Conservation (phyloP, 1,284 basidiomycete genomes). For the Boletus semigastroideus region DNA sequence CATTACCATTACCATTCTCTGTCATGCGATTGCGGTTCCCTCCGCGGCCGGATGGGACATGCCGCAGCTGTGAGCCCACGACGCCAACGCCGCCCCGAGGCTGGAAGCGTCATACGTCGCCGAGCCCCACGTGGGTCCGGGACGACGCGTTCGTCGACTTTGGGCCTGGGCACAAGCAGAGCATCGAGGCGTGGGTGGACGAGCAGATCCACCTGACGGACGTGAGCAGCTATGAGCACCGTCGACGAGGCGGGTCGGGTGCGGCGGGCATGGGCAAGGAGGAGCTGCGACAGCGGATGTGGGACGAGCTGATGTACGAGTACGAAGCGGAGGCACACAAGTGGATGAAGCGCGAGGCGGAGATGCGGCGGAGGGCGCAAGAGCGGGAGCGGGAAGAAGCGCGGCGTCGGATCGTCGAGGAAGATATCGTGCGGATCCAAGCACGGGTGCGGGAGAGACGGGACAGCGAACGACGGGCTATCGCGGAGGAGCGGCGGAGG, state of each 20-base stretch:
- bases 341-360: slow-evolving; percentile 52
- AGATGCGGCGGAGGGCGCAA: slow-evolving; percentile 41
- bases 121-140: slow-evolving; percentile 54
- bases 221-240: slow-evolving; percentile 27
- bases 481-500: slow-evolving; percentile 40
- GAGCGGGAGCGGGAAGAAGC: slow-evolving; percentile 42
- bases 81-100: slow-evolving; percentile 23
- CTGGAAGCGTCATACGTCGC: slow-evolving; percentile 42
- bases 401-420: slow-evolving; percentile 43
- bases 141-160: slow-evolving; percentile 39
- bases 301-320: slow-evolving; percentile 51
- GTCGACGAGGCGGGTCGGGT: slow-evolving; percentile 1
- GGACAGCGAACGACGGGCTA: slow-evolving; percentile 44
- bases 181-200: slow-evolving; percentile 60
- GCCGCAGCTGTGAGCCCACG: slow-evolving; percentile 19
- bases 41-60: slow-evolving; percentile 21
- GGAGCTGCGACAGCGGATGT: slow-evolving; percentile 38
- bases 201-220: slow-evolving; percentile 44
- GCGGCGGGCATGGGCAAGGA: slow-evolving; percentile 27
- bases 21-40: slow-evolving; percentile 25
- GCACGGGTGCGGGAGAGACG: slow-evolving; percentile 44
- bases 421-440: slow-evolving; percentile 49
- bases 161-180: slow-evolving; percentile 44
- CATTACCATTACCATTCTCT: slow-evolving; percentile 10
- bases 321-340: slow-evolving; percentile 50